phyloP scores from a whole-genome alignment of 2,329 filamentous ascomycete genomes.

The Pestalotiopsis sp. region DNA sequence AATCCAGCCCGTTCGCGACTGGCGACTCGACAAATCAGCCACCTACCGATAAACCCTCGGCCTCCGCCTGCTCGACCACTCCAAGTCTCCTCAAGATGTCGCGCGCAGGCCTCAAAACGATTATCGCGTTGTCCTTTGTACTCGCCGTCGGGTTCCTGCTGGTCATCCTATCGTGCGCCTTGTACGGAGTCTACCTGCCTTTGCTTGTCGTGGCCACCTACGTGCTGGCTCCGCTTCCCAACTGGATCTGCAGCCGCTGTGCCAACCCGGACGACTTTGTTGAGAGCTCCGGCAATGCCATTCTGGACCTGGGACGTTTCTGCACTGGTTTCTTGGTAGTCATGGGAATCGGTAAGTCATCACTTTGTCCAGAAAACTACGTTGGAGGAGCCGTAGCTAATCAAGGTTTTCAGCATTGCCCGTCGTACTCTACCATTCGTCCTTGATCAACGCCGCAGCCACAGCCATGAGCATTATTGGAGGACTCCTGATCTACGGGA shows the following conservation, averaged over 20 bases:
- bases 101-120: conserved; percentile 94
- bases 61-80: conserved; percentile 9
- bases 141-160: conserved; percentile 98
- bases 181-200: conserved; percentile 93
- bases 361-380: neutral
- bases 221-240: conserved; percentile 87
- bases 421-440: conserved; percentile 81
- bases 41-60: neutral
- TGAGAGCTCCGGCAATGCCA: conserved; percentile 75
- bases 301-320: conserved; percentile 93
- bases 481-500: conserved; percentile 92
- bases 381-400: neutral
- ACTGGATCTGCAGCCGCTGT: conserved; percentile 91
- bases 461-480: conserved; percentile 96
- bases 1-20: neutral
- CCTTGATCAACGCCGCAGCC: conserved; percentile 77
- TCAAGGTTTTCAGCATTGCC: conserved; percentile 70
- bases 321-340: conserved; percentile 93
- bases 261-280: conserved; percentile 95
- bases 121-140: conserved; percentile 98
- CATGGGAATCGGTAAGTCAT: conserved; percentile 84
- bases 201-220: conserved; percentile 96
- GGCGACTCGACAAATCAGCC: neutral
- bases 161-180: conserved; percentile 94
- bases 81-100: conserved; percentile 45